Evolutionary conservation across 768 basidiomycete species (phyloP).

Genomic region (Psilocybe tampanensis): DNA sequence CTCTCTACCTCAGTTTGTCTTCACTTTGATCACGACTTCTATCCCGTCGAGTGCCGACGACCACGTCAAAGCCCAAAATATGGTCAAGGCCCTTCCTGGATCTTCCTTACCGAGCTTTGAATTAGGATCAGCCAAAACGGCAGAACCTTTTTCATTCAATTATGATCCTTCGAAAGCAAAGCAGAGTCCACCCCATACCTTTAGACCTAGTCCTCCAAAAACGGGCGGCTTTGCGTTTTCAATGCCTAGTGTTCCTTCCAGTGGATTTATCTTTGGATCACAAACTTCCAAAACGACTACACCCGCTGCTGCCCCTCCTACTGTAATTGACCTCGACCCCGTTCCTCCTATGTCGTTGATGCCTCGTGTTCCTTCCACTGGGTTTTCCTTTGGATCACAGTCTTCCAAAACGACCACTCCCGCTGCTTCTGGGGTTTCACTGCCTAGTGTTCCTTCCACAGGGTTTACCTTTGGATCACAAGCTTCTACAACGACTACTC

Average conservation of each 20-base stretch:
- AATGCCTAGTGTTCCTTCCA: not conserved
- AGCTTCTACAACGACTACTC: conserved; percentile 1
- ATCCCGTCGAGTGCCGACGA: conserved; percentile 20
- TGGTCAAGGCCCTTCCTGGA: conserved; percentile 40
- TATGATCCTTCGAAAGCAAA: conserved; percentile 13
- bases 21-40: conserved; percentile 30
- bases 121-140: conserved; percentile 22
- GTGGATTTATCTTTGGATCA: conserved; percentile 7
- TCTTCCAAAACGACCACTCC: conserved; percentile 5
- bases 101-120: conserved; percentile 50
- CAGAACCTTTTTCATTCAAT: conserved; percentile 5
- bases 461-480: conserved; percentile 8
- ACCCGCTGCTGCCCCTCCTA: conserved; percentile 16
- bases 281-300: conserved; percentile 2
- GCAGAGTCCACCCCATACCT: conserved; percentile 4
- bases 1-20: conserved; percentile 40
- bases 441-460: not conserved
- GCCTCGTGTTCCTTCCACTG: not conserved
- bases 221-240: not conserved
- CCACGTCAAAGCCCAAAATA: conserved; percentile 30
- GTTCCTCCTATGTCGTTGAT: no score
- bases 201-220: conserved; percentile 9
- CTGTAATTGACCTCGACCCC: conserved; percentile 49
- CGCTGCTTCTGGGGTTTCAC: not conserved
- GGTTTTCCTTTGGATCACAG: conserved; percentile 3